Base-by-base conservation (phyloP, 768 basidiomycete genomes). In the Hortiboletus flavorubellus region DNA sequence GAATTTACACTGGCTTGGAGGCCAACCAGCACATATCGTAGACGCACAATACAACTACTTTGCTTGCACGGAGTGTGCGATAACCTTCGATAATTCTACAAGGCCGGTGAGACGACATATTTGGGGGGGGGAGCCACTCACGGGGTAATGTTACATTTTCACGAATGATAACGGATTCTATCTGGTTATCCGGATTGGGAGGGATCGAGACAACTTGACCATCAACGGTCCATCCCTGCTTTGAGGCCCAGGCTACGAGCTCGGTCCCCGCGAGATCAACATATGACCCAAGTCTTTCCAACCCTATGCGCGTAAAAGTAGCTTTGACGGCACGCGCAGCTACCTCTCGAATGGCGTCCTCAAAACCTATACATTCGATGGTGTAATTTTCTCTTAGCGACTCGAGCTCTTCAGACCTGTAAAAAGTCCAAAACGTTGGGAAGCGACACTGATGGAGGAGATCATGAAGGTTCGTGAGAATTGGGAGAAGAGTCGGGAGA, bases 171-270 rank as follows among this genome's bases (percentile, higher is more conserved):
- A 89, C 87, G 0, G 91, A 88, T 64, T 89, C 85, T 62, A 93
- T 89, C 64, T 91, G 89, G 70, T 93, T 93, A 72, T 93, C 91
- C 14, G 87, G 86, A 70, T 93, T 93, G 42, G 85, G 80, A 23
- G 92, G 91, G 51, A 93, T 76, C 15, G 71, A 74, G 49, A 92
- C 77, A n/a, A 85, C 80, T 8, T 78, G 79, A 1, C 76, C 77
- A 15, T 90, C 81, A 39, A 81, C 58, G 18, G 75, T 70, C 91
- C 91, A 93, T 21, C 83, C 87, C 46, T 89, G 78, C 59, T 79
- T 80, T 58, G 77, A 67, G 34, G 89, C 76, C 68, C 84, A 91
- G 11, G 73, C 75, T 31, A 78, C 76, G 43, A 93, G 73, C 16
- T 81, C 83, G 18, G 75, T 59, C 7, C 82, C 91, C 85, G 75